Conservation (phyloP, 306 rosid species). For the Castanea sativa region DNA sequence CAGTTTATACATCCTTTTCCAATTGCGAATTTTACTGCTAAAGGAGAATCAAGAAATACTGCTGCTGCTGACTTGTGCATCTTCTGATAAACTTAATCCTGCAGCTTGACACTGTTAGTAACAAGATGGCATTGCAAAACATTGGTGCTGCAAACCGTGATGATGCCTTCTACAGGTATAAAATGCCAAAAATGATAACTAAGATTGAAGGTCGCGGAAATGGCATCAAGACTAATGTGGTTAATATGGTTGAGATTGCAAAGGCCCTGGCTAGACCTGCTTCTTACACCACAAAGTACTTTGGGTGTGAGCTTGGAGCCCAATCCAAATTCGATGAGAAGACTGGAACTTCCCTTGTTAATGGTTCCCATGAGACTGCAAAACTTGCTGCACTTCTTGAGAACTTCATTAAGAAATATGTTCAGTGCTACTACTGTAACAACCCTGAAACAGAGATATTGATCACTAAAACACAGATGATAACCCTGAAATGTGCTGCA, state of each 20-base stretch:
- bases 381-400: conserved; percentile 81
- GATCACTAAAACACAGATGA: conserved; percentile 71
- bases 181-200: conserved; percentile 90
- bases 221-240: conserved; percentile 80
- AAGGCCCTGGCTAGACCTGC: conserved; percentile 85
- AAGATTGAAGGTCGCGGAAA: conserved; percentile 85
- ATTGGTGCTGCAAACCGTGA: conserved; percentile 82
- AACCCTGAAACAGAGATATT: conserved; percentile 80
- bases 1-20: conserved; percentile 37
- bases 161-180: conserved; percentile 88
- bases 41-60: conserved; percentile 12
- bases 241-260: conserved; percentile 82
- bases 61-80: conserved; percentile 12
- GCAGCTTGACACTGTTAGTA: neutral
- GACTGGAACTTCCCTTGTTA: conserved; percentile 66
- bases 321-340: conserved; percentile 83
- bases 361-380: conserved; percentile 77
- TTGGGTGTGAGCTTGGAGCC: conserved; percentile 89
- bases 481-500: conserved; percentile 76
- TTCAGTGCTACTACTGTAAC: conserved; percentile 79
- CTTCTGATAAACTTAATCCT: conserved; percentile 12
- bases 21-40: neutral
- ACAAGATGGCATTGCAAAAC: conserved; percentile 68
- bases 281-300: conserved; percentile 69
- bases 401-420: conserved; percentile 79